Conservation (phyloP, 345 rosid species). For the Jatropha curcas region DNA sequence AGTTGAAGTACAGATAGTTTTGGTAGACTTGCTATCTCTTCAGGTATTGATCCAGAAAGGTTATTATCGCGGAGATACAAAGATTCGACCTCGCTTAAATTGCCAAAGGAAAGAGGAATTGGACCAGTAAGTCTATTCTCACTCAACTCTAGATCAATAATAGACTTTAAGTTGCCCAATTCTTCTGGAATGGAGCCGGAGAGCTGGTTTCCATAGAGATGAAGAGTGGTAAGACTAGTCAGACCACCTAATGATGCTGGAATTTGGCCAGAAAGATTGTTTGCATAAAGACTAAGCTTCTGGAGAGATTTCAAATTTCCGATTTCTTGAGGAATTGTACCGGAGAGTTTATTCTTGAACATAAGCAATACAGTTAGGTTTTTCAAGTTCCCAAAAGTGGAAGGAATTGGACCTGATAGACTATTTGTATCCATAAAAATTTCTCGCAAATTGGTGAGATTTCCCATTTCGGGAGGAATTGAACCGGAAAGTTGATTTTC, state of each 20-base stretch:
- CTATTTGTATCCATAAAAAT: constrained; percentile 17
- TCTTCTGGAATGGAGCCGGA: background rate
- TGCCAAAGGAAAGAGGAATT: constrained; percentile 19
- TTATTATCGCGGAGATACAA: constrained; percentile 6
- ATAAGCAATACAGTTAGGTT: background rate
- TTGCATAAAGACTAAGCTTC: background rate
- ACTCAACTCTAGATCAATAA: background rate
- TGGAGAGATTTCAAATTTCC: constrained; percentile 18
- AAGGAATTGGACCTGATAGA: constrained; percentile 26
- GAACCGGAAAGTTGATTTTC: constrained; percentile 9
- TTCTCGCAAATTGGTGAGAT: constrained; percentile 9
- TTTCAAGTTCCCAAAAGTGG: constrained; percentile 8
- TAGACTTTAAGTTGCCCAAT: background rate
- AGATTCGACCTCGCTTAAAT: background rate
- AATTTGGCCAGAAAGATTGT: constrained; percentile 20
- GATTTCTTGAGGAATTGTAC: constrained; percentile 2
- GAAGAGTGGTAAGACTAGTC: background rate
- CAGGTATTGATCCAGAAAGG: constrained; percentile 31
- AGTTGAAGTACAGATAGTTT: background rate
- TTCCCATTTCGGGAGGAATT: constrained; percentile 28
- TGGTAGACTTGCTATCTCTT: constrained; percentile 5
- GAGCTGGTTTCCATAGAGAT: constrained; percentile 9
- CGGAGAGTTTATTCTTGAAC: constrained; percentile 3
- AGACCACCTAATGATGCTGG: constrained; percentile 10
- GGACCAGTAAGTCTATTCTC: constrained; percentile 14